These are phyloP conservation scores for Alternaria angustiovoidea DNA, from an alignment of 2,329 filamentous ascomycete species.

Conservation along the genomic window DNA sequence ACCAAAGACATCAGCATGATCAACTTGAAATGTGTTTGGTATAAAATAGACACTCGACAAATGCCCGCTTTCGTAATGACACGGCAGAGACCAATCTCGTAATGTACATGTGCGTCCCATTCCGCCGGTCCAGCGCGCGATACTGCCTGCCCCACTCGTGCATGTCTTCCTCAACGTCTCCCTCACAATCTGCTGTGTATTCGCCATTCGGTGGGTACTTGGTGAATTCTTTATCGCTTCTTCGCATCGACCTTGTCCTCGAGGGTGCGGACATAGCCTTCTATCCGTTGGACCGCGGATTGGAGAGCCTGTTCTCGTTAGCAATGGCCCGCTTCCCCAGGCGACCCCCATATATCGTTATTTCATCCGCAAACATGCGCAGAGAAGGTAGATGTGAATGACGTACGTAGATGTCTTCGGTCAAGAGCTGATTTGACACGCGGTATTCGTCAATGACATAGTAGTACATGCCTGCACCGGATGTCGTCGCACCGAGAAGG, in stretches of 20 bases:
- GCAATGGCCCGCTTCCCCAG: not conserved
- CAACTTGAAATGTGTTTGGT: not conserved
- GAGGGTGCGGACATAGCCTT: conserved; percentile 80
- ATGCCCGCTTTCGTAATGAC: conserved; percentile 4
- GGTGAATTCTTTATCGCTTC: conserved; percentile 22
- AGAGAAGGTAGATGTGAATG: conserved; percentile 36
- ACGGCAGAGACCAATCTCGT: conserved; percentile 7
- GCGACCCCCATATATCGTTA: not conserved
- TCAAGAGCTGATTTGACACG: conserved; percentile 89
- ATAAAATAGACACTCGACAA: not conserved
- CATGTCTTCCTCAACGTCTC: not conserved
- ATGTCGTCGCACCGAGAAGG: conserved; percentile 80
- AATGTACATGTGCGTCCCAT: conserved; percentile 10
- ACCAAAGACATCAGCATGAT: not conserved
- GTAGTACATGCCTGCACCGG: conserved; percentile 85
- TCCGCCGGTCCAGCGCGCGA: not conserved
- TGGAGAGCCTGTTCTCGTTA: conserved; percentile 71
- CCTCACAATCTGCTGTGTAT: not conserved
- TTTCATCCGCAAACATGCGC: not conserved
- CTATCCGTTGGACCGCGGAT: conserved; percentile 84
- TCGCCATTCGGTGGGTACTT: not conserved
- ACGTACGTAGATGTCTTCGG: conserved; percentile 93
- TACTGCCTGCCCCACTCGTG: not conserved
- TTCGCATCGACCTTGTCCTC: conserved; percentile 77
- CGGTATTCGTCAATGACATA: conserved; percentile 95